Evolutionary conservation across 495 filamentous ascomycete species (phyloP).

Genomic region (Penicillium antarcticum): DNA sequence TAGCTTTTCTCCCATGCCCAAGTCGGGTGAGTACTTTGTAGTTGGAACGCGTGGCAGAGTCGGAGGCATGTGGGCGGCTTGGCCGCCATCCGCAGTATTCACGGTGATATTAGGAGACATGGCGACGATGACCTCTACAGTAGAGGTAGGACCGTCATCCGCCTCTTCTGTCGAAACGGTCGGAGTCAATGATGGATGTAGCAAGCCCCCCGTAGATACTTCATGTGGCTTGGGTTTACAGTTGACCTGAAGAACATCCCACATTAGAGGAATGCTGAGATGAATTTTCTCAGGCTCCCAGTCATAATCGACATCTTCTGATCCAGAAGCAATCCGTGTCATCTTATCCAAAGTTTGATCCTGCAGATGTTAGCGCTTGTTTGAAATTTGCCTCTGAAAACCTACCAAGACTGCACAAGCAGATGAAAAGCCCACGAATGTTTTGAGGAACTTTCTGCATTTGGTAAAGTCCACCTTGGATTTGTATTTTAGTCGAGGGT

Average conservation of each 20-base stretch:
- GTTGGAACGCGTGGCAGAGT: slow-evolving; percentile 22
- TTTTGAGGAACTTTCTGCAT: slow-evolving; percentile 41
- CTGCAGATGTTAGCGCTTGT: slow-evolving; percentile 15
- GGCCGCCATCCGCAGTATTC: slow-evolving; percentile 42
- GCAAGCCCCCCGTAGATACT: slow-evolving; percentile 25
- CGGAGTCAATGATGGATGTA: slow-evolving; percentile 33
- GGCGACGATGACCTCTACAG: slow-evolving; percentile 43
- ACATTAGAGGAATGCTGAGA: slow-evolving; percentile 50
- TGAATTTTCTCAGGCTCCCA: slow-evolving; percentile 46
- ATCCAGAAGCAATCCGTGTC: slow-evolving; percentile 41
- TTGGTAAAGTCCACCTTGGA: slow-evolving; percentile 44
- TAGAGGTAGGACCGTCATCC: slow-evolving; percentile 26
- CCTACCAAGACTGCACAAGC: slow-evolving; percentile 38
- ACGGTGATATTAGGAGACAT: slow-evolving; percentile 44
- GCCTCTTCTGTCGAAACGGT: slow-evolving; percentile 21
- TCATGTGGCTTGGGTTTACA: slow-evolving; percentile 23
- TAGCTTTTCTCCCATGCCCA: slow-evolving; percentile 24
- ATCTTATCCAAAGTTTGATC: slow-evolving; percentile 40
- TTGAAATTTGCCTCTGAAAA: neutral
- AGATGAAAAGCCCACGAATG: slow-evolving; percentile 37
- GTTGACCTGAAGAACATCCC: slow-evolving; percentile 44
- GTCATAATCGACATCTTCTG: slow-evolving; percentile 39
- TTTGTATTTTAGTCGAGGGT: slow-evolving; percentile 42
- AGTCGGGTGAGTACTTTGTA: slow-evolving; percentile 19
- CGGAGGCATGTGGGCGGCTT: slow-evolving; percentile 36